Percentiles rank a stretch among this genome's conserved stretches.
These are phyloP conservation scores for Phycomyces blakesleeanus DNA, from an alignment of 192 early-diverging fungal genomes.

Conservation along the genomic window DNA sequence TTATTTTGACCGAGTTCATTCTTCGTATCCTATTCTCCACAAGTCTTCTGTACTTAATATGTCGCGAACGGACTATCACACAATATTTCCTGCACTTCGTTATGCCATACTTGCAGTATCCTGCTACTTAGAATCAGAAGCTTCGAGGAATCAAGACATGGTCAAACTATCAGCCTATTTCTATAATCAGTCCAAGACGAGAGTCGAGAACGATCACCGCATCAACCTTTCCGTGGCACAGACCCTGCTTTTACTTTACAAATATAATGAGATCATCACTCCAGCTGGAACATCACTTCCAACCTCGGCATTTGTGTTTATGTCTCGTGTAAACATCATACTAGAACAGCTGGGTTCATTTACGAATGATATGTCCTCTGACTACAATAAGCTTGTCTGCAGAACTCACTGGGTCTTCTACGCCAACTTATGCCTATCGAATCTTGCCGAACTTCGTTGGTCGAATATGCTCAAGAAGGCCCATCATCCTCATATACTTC, in stretches of 20 bases:
- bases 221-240: background rate
- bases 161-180: background rate
- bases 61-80: background rate
- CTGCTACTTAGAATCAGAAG: background rate
- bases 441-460: background rate
- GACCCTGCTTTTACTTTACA: conserved; percentile 11
- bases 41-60: conserved; percentile 4
- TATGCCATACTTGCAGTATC: background rate
- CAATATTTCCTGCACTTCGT: background rate
- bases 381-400: background rate
- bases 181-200: background rate
- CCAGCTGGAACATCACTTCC: conserved; percentile 6
- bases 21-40: conserved; percentile 5
- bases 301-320: background rate
- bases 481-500: background rate
- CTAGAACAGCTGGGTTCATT: background rate
- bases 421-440: conserved; percentile 1
- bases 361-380: background rate
- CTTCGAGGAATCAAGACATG: background rate
- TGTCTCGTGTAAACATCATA: background rate
- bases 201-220: background rate
- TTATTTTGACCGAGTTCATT: conserved; percentile 11
- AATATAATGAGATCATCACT: conserved; percentile 15
- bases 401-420: conserved; percentile 12
- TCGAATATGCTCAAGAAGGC: background rate